Conservation (phyloP, 2,329 filamentous ascomycete genomes). For the Pseudocercospora eumusae region DNA sequence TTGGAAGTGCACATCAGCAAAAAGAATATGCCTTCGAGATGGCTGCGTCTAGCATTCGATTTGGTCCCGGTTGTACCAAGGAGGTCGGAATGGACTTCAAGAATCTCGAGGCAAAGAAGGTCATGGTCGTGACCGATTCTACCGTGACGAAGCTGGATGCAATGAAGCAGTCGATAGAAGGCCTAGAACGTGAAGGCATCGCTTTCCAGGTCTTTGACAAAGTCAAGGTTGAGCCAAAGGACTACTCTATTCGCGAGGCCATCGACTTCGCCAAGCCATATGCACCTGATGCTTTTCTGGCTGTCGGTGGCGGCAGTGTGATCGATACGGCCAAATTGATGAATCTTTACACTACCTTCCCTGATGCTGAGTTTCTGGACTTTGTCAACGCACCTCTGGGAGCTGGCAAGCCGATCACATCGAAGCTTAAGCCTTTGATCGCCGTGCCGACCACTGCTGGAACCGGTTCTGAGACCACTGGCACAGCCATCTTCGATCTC, state of each 20-base stretch:
- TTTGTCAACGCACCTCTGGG: constrained; percentile 96
- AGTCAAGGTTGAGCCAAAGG: constrained; percentile 87
- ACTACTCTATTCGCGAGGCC: constrained; percentile 85
- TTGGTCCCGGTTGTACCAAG: constrained; percentile 87
- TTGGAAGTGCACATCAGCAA: constrained; percentile 64
- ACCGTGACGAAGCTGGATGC: constrained; percentile 81
- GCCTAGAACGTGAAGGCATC: constrained; percentile 74
- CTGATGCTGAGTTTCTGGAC: constrained; percentile 90
- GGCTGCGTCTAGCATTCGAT: constrained; percentile 92
- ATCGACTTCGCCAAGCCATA: constrained; percentile 83
- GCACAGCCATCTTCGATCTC: constrained; percentile 96
- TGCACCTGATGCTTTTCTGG: constrained; percentile 83
- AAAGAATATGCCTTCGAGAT: constrained; percentile 99
- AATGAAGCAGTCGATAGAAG: constrained; percentile 86
- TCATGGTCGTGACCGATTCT: constrained; percentile 87
- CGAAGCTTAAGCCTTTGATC: constrained; percentile 71
- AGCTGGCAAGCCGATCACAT: constrained; percentile 73
- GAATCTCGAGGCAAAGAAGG: constrained; percentile 83
- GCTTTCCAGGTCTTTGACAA: constrained; percentile 78
- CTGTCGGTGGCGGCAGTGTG: constrained; percentile 88
- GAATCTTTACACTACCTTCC: constrained; percentile 92
- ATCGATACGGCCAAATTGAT: constrained; percentile 99
- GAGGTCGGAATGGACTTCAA: constrained; percentile 96
- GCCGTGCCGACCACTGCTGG: constrained; percentile 84
- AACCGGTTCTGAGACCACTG: constrained; percentile 91